Evolutionary conservation across 164 flowering plant species (phyloP).

Genomic region (Annona squamosa): DNA sequence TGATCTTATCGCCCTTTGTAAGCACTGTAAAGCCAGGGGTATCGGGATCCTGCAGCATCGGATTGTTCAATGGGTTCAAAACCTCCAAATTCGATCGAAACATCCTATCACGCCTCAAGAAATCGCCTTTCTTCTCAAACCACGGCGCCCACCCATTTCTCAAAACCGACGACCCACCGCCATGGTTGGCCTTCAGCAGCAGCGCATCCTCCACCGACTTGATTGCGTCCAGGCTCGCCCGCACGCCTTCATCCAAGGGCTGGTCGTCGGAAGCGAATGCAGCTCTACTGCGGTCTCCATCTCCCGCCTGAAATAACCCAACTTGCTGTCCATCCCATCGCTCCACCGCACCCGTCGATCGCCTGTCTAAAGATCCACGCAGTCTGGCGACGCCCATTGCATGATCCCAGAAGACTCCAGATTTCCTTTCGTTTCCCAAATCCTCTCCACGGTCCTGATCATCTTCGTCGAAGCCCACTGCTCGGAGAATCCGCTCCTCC

Average conservation of each 20-base stretch:
- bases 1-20: conserved; percentile 67
- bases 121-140: conserved; percentile 87
- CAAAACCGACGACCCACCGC: conserved; percentile 34
- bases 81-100: conserved; percentile 74
- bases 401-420: conserved; percentile 65
- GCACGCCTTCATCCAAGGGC: conserved; percentile 57
- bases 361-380: conserved; percentile 34
- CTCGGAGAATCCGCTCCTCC: conserved; percentile 30
- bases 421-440: conserved; percentile 7
- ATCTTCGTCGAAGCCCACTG: conserved; percentile 26
- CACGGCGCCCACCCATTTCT: conserved; percentile 93
- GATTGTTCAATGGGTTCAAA: conserved; percentile 78
- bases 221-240: conserved; percentile 50
- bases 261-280: conserved; percentile 83
- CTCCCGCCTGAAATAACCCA: conserved; percentile 9
- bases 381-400: conserved; percentile 44
- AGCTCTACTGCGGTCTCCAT: conserved; percentile 25
- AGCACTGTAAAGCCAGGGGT: conserved; percentile 52
- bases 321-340: conserved; percentile 52
- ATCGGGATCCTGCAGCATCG: conserved; percentile 90
- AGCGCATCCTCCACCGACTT: conserved; percentile 65
- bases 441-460: conserved; percentile 7
- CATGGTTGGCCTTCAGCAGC: conserved; percentile 44
- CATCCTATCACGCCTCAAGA: conserved; percentile 72
- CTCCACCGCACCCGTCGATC: conserved; percentile 33